Evolutionary conservation across 2,329 filamentous ascomycete species (phyloP), one percentile per base, ranked within the genome.

Genomic region (Beauveria brongniartii): DNA sequence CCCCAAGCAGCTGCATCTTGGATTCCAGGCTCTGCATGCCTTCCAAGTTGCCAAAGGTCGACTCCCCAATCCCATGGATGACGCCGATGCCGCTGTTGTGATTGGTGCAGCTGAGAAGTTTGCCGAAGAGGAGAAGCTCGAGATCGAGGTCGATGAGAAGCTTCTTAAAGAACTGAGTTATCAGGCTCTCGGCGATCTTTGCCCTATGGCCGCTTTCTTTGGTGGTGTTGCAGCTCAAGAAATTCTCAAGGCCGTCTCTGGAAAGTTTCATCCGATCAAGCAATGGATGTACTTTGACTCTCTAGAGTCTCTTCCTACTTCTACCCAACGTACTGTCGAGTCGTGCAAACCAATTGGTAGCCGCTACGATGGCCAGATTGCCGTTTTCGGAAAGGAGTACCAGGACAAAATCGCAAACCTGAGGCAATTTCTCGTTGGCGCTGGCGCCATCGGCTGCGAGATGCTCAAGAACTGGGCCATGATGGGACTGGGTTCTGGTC

Each of bases 381-480:
- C 91, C 2, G 94, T 99, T 1, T 96, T 99, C 66, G 94, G 94
- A 64, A 88, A 84, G 69, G 90, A 96, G 65, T 99, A 88, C 75
- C 94, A 99, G 75, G 89, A 96, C 56, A 97, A 96, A 80, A 83
- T 99, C 67, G 84, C 88, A 63, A 96, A 97, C 69, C 76, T 94
- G 64, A 94, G 88, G 70, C 86, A 97, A 69, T 99, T 99, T 79
- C 81, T 99, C 60, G 94, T 99, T 62, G 94, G 94, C 67, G 91
- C 94, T 52, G 94, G 94, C 69, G 94, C 95, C 65, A 99, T 99
- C 73, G 94, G 94, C 51, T 99, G 94, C 71, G 94, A 99, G 72
- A 99, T 97, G 89, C 79, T 99, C 67, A 99, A 99, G 84, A 97
- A 97, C 75, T 99, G 94, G 92, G 93, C 95, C 41, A 95, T 99